Percentiles rank a stretch among this genome's conserved stretches.
Evolutionary conservation across 164 flowering plant species (phyloP).

Genomic region (Pachysandra terminalis): DNA sequence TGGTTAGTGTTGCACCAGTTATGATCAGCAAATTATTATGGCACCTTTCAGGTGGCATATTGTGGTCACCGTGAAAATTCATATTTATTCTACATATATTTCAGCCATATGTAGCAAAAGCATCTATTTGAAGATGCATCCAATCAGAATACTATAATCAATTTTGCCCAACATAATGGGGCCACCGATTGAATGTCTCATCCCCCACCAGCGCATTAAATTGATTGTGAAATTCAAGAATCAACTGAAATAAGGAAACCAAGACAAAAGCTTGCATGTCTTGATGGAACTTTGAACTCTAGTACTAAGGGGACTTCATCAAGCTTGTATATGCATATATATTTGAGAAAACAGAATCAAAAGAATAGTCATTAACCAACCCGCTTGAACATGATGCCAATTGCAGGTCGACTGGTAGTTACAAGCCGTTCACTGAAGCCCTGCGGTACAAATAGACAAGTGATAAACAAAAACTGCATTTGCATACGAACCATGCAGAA

Average conservation of each 20-base stretch:
- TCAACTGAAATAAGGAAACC: not conserved
- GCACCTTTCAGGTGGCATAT: not conserved
- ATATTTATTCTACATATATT: not conserved
- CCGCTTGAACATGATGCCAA: slow-evolving; percentile 97
- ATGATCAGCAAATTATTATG: too few relatives aligned
- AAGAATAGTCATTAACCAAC: slow-evolving; percentile 32
- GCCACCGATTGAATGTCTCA: not conserved
- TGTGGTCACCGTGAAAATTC: not conserved
- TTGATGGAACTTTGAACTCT: not conserved
- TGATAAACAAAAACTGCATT: not conserved
- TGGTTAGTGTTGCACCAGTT: not conserved
- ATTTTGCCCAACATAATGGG: too few relatives aligned
- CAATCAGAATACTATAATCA: not conserved
- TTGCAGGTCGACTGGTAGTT: slow-evolving; percentile 83
- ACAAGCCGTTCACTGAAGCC: slow-evolving; percentile 96
- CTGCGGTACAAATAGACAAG: slow-evolving; percentile 32
- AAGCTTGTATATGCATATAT: not conserved
- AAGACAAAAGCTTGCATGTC: not conserved
- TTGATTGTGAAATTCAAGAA: not conserved
- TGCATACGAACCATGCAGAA: slow-evolving; percentile 7
- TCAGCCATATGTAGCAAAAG: not conserved
- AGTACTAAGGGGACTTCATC: not conserved
- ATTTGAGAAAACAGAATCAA: slow-evolving; percentile 2
- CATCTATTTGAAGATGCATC: not conserved
- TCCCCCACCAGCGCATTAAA: not conserved